Percentiles rank a stretch among this genome's conserved stretches.
These are phyloP conservation scores for Aspergillus sp. DNA, from an alignment of 2,329 filamentous ascomycete genomes.

Conservation along the genomic window DNA sequence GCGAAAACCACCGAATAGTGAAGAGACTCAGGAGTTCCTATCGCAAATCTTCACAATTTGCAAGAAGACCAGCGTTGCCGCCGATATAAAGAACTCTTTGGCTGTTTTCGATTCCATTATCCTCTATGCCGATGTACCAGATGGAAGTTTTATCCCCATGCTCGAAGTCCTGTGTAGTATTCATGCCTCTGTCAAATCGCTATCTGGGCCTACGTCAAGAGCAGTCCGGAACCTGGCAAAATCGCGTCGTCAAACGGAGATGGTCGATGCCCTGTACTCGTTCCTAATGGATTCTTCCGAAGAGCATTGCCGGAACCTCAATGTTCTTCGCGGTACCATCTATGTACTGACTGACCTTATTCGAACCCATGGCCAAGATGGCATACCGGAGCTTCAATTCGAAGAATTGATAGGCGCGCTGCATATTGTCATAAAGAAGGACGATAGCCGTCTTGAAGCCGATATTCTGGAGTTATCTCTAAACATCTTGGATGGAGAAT, in stretches of 20 bases:
- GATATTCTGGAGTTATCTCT: conserved; percentile 35
- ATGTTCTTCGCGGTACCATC: conserved; percentile 33
- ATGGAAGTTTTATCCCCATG: conserved; percentile 29
- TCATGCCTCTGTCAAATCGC: conserved; percentile 36
- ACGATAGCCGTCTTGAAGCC: conserved; percentile 32
- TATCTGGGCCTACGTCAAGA: conserved; percentile 36
- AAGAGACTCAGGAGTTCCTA: conserved; percentile 31
- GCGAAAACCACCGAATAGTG: conserved; percentile 26
- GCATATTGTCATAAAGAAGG: conserved; percentile 23
- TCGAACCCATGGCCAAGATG: conserved; percentile 31
- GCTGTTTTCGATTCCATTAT: conserved; percentile 37
- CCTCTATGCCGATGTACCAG: conserved; percentile 32
- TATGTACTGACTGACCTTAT: conserved; percentile 35
- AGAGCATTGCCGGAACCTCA: conserved; percentile 30
- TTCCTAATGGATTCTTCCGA: conserved; percentile 29
- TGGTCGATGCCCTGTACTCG: conserved; percentile 29
- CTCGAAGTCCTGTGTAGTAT: conserved; percentile 39
- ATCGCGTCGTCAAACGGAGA: conserved; percentile 30
- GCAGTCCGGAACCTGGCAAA: conserved; percentile 36
- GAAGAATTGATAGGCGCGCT: conserved; percentile 30
- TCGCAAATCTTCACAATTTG: conserved; percentile 33
- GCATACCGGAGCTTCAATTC: conserved; percentile 32
- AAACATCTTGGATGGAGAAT: conserved; percentile 33
- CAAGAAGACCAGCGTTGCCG: conserved; percentile 33
- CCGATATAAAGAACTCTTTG: conserved; percentile 36